Evolutionary conservation across 2,329 filamentous ascomycete species (phyloP).

Genomic region (Calonectria leucothoes): DNA sequence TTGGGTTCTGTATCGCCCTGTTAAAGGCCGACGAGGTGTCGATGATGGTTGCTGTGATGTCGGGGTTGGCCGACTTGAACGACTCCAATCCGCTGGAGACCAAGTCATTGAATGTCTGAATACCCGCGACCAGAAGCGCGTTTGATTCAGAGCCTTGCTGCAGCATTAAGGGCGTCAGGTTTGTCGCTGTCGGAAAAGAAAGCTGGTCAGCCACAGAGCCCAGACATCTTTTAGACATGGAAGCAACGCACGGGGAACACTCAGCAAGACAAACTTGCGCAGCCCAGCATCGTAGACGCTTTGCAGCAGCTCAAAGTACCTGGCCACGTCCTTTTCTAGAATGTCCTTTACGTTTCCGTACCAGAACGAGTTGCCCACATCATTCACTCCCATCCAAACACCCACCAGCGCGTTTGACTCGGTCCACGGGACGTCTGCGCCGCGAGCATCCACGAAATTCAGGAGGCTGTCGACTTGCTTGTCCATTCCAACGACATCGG

Average conservation of each 20-base stretch:
- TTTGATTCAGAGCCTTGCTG: conserved; percentile 36
- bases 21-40: conserved; percentile 57
- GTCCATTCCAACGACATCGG: conserved; percentile 49
- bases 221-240: fast-evolving
- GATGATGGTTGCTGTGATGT: conserved; percentile 48
- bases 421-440: conserved; percentile 54
- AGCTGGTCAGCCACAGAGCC: background rate
- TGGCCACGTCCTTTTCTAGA: conserved; percentile 53
- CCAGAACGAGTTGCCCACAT: conserved; percentile 62
- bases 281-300: conserved; percentile 64
- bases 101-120: conserved; percentile 52
- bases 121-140: conserved; percentile 46
- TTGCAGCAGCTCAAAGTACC: conserved; percentile 55
- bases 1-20: conserved; percentile 54
- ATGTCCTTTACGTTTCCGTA: conserved; percentile 45
- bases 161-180: conserved; percentile 52
- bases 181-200: conserved; percentile 45
- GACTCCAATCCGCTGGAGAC: conserved; percentile 42
- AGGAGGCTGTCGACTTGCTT: conserved; percentile 45
- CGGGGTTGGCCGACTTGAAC: conserved; percentile 50
- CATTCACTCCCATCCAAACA: conserved; percentile 68
- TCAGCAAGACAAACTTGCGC: conserved; percentile 69
- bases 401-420: conserved; percentile 55
- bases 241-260: conserved; percentile 60
- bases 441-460: conserved; percentile 43